Evolutionary conservation across 2,329 filamentous ascomycete genomes (phyloP).

Genomic region (Pseudogymnoascus sp.): DNA sequence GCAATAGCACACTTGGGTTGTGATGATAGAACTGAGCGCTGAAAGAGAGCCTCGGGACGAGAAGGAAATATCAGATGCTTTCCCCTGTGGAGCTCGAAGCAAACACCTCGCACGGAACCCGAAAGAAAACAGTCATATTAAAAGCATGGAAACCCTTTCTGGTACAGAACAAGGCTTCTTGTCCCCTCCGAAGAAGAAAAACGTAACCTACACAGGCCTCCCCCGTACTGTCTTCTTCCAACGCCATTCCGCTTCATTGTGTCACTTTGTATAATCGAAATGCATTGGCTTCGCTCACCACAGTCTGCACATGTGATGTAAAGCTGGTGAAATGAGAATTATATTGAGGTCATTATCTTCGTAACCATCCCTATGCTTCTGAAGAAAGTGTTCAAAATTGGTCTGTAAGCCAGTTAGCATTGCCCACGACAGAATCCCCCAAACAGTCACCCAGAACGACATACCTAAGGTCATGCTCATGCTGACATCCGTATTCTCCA

Average conservation of each 20-base stretch:
- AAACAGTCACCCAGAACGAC: neutral
- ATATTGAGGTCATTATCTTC: slow-evolving; percentile 7
- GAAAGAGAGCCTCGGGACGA: neutral
- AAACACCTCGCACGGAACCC: neutral
- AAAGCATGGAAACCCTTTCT: neutral
- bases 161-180: neutral
- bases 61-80: neutral
- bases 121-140: neutral
- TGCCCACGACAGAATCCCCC: neutral
- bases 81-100: neutral
- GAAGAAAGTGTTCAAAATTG: slow-evolving; percentile 35
- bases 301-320: neutral
- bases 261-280: neutral
- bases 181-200: neutral
- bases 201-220: neutral
- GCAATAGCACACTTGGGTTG: neutral
- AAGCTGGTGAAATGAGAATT: neutral
- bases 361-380: slow-evolving; percentile 49
- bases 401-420: neutral
- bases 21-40: neutral
- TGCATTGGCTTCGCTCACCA: neutral
- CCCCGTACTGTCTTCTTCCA: neutral
- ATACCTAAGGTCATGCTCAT: slow-evolving; percentile 66
- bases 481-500: slow-evolving; percentile 80
- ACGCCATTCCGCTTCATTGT: neutral